Base-by-base conservation (phyloP, 345 rosid genomes). In the Erucastrum elatum region DNA sequence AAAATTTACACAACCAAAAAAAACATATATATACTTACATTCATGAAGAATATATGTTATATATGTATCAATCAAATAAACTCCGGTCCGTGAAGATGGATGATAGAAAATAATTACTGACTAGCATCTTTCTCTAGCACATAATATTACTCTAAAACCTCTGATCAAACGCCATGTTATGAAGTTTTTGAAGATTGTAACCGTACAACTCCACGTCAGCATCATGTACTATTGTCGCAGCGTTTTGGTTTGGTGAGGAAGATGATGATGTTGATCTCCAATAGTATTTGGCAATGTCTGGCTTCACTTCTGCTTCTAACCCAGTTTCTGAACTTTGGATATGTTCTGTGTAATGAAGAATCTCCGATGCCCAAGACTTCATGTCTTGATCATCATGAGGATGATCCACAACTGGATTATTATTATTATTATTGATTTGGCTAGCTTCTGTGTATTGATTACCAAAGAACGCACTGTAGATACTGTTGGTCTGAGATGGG, bases 271-370 rank as follows among this genome's bases (percentile, higher is more conserved):
- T 39, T 67, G 78, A 64, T 80, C 64, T 75, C 83, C 83, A 80
- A 59, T 70, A 65, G 64, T 65, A 75, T 17, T 71, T 80, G 46
- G 72, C 39, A 44, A 75, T 70, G 49, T 75, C 83, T 71, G 83
- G 83, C 72, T 80, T 80, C 69, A 80, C 83, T 66, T 80, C 80
- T 70, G 80, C 58, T 69, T 75, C 72, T 44, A 80, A 70, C 29
- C 72, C 67, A 70, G 62, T 64, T 31, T 80, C 79, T 35, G 71
- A 35, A 61, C 67, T 78, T 78, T 65, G 81, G 76, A 63, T 76
- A 1, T 33, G 70, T 31, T 69, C 75, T 61, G 78, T 64, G 72
- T 80, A 80, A 2, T 70, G 80, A 65, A 76, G 80, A 58, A 70
- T 64, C 51, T 80, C 76, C 46, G 68, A 75, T 58, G 64, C 59